Evolutionary conservation across 306 rosid species (phyloP), one percentile per base, ranked within the genome.

Genomic region (Cyamopsis tetragonoloba): DNA sequence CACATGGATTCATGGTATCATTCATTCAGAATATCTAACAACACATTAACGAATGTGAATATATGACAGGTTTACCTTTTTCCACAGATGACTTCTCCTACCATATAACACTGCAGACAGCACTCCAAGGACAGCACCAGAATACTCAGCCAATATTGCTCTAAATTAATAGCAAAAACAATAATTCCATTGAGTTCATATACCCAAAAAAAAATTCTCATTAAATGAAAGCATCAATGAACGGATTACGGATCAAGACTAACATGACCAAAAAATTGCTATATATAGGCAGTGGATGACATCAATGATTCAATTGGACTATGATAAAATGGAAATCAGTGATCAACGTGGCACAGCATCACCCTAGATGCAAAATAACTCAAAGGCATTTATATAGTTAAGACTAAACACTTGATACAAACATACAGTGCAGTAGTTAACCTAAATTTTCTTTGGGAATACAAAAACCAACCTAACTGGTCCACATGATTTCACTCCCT

Each of bases 61-160:
- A 68, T 62, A 58, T 51, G 51, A 66, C 56, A 35, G 63, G 28
- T 6, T 66, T 69, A 95, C 99, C 99, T 95, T 95, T 80, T 85
- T 95, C 99, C 96, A 90, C 47, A 87, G 31, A 56, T 88, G 77
- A 56, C 91, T 79, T 77, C 82, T 87, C 68, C 91, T 81, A 32
- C 99, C 97, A 74, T 90, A 90, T 60, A 95, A 74, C 31, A 95
- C 89, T 55, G 89, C 95, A 59, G 99, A 95, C 31, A 90, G 83
- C 53, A 90, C 97, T 69, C 99, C 97, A 71, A 95, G 99, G 70
- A 88, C 86, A 71, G 99, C 96, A 68, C 97, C 97, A 69, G 99
- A 90, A 81, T 95, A 95, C 85, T 95, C 99, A 2, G 84, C 95
- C 85, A 95, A 76, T 80, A 95, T 85, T 79, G 97, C 92, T 84